Evolutionary conservation across 176 grass and related monocot species (phyloP).

Genomic region (Oryza glaberrima): DNA sequence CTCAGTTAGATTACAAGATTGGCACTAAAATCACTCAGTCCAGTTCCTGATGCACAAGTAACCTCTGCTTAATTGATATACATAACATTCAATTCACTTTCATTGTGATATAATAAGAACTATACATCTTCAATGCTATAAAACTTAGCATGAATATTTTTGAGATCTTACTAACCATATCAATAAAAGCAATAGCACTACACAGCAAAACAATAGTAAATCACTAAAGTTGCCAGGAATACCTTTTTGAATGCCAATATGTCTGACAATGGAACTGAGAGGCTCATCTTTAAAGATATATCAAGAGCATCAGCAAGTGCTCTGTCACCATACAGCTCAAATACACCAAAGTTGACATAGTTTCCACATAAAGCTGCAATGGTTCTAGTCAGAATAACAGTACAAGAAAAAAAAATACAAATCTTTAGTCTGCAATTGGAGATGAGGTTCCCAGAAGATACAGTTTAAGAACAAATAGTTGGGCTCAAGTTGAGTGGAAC

Average conservation of each 20-base stretch:
- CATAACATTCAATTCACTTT: not conserved
- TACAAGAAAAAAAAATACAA: conserved; percentile 31
- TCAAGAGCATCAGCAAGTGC: conserved; percentile 95
- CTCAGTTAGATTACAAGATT: not conserved
- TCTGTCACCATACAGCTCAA: conserved; percentile 97
- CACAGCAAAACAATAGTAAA: conserved; percentile 23
- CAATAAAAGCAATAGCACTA: conserved; percentile 8
- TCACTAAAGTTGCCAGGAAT: conserved; percentile 21
- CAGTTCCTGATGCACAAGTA: not conserved
- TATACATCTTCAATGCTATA: conserved; percentile 2
- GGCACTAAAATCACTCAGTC: conserved; percentile 3
- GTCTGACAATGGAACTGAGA: conserved; percentile 87
- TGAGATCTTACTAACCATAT: conserved; percentile 23
- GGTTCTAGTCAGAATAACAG: conserved; percentile 33
- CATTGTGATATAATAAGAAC: conserved; percentile 16
- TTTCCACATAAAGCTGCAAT: conserved; percentile 87
- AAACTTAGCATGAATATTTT: conserved; percentile 28
- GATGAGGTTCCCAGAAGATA: conserved; percentile 5
- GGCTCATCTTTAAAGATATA: conserved; percentile 96
- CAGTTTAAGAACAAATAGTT: not conserved
- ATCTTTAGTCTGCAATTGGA: conserved; percentile 12
- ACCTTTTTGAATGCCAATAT: conserved; percentile 95
- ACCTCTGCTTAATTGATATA: conserved; percentile 2
- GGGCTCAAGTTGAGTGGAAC: conserved; percentile 8
- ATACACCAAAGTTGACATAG: conserved; percentile 99